phyloP scores from a whole-genome alignment of 139 green algal genomes.

The Haematococcus lacustris region DNA sequence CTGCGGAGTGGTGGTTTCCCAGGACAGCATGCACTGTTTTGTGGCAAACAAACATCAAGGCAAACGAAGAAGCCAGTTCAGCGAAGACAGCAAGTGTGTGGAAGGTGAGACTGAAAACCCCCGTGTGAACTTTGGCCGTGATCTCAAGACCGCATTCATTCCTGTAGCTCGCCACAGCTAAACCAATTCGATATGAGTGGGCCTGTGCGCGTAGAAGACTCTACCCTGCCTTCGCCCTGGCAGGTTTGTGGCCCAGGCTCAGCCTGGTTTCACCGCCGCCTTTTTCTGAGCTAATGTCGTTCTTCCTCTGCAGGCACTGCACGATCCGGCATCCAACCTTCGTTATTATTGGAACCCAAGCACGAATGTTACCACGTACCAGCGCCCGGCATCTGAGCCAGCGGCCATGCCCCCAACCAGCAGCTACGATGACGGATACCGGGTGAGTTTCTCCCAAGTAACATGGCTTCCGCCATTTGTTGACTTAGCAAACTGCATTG shows the following conservation, averaged over 20 bases:
- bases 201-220: constrained; percentile 19
- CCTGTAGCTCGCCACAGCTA: no score
- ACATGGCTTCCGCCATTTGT: not conserved
- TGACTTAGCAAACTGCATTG: not conserved
- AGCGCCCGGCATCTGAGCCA: constrained; percentile 35
- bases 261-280: not conserved
- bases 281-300: no score
- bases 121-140: no score
- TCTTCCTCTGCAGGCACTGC: constrained; percentile 28
- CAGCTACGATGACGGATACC: not conserved
- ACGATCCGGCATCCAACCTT: constrained; percentile 34
- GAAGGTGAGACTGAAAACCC: no score
- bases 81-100: no score
- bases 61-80: no score
- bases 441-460: not conserved
- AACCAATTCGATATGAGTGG: no score
- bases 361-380: constrained; percentile 69
- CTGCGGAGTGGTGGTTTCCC: no score
- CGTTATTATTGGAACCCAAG: constrained; percentile 84
- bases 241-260: not conserved
- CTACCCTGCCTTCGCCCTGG: constrained; percentile 24
- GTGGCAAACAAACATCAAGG: no score
- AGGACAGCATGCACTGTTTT: no score
- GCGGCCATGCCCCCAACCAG: not conserved
- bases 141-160: no score